phyloP scores from a whole-genome alignment of 805 yeast species.

The Debaryomyces castellii region DNA sequence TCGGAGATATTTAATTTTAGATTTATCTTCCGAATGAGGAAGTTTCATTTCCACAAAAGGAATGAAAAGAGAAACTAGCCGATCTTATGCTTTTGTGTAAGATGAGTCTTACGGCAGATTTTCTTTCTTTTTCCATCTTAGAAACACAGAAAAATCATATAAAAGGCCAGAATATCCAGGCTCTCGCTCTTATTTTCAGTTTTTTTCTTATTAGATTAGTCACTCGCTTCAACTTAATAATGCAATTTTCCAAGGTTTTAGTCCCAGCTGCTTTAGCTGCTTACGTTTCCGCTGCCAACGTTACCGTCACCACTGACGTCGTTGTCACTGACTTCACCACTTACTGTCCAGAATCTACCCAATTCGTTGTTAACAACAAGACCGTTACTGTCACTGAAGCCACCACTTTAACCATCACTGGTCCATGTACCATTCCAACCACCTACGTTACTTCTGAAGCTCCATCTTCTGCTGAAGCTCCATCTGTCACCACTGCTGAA shows the following conservation, averaged over 20 bases:
- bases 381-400: constrained; percentile 77
- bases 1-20: not conserved
- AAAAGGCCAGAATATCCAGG: constrained; percentile 1
- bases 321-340: constrained; percentile 70
- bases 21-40: not conserved
- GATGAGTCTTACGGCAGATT: not conserved
- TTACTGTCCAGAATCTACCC: constrained; percentile 79
- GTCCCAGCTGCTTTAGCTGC: constrained; percentile 44
- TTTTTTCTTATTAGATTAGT: constrained; percentile 7
- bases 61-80: not conserved
- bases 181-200: not conserved
- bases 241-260: constrained; percentile 38
- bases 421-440: constrained; percentile 76
- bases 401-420: constrained; percentile 81
- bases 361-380: constrained; percentile 59
- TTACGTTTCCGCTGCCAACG: constrained; percentile 43
- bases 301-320: constrained; percentile 49
- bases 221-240: constrained; percentile 21
- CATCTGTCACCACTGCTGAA: constrained; percentile 26
- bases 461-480: constrained; percentile 11
- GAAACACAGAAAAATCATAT: not conserved
- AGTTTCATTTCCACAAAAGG: not conserved
- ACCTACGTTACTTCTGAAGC: constrained; percentile 28
- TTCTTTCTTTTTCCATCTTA: not conserved
- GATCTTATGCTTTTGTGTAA: not conserved